Evolutionary conservation across 257 asterid genomes (phyloP), one percentile per base, ranked within the genome.

Genomic region (Capsicum baccatum): DNA sequence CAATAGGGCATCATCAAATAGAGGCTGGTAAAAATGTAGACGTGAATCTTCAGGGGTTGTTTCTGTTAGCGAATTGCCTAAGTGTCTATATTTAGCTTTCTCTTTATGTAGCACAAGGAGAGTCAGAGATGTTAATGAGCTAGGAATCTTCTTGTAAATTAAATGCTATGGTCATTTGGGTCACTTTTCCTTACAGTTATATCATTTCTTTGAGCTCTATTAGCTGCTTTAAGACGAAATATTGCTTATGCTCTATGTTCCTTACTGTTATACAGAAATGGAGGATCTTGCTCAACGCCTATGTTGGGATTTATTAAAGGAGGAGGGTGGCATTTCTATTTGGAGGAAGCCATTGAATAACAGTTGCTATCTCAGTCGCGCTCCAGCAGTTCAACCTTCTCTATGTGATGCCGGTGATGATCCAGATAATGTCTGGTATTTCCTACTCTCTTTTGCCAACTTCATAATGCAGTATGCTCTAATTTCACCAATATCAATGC

Each of bases 321-420:
- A 88, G 83, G 90, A 91, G 79, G 90, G 86, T 10, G 63, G 87
- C 48, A 86, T 93, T 74, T 86, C 92, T 26, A 91, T 91, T 82
- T 93, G 97, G 95, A 91, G 85, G 85, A 93, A 93, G 89, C 90
- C 95, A 26, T 79, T 81, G 55, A 90, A 92, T 76, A 91, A 92
- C 67, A 92, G 90, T 68, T 90, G 92, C 88, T 93, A 93, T 87
- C 86, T 90, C 85, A 86, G 55, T 89, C 92, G 90, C 1, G 87
- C 82, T 58, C 85, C 81, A 55, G 83, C 85, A 54, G 88, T 47
- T 54, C 80, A 74, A 74, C 94, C 94, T 82, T 79, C 90, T 35
- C 80, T 91, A 73, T 90, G 95, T 58, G 89, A 67, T 35, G 26
- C 79, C 8, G 82, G 88, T 11, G 91, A 91, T 55, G 67, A 91